phyloP scores from a whole-genome alignment of 202 grass and related monocot species.

The Carex arenaria region DNA sequence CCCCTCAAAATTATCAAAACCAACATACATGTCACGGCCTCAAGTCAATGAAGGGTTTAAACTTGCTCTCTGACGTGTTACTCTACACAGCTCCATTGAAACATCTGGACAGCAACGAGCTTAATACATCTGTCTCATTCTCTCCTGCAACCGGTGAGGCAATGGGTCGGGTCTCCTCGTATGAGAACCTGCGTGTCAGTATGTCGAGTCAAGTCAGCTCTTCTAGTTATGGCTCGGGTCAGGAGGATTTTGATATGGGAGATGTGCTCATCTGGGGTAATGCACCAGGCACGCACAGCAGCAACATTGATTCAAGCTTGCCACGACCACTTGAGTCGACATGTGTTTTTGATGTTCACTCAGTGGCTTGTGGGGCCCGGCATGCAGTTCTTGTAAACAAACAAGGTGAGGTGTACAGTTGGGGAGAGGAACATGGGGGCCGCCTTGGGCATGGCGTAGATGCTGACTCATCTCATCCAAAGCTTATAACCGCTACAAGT shows the following conservation, averaged over 20 bases:
- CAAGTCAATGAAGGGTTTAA: conserved; percentile 21
- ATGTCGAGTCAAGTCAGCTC: conserved; percentile 67
- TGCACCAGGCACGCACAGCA: conserved; percentile 27
- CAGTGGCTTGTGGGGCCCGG: conserved; percentile 54
- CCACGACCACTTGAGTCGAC: conserved; percentile 59
- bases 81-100: conserved; percentile 38
- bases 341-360: conserved; percentile 53
- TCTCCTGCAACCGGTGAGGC: conserved; percentile 43
- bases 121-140: conserved; percentile 39
- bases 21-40: not conserved
- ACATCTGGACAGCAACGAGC: conserved; percentile 32
- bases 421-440: conserved; percentile 62
- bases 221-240: conserved; percentile 61
- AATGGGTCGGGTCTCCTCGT: conserved; percentile 35
- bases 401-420: conserved; percentile 79
- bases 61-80: conserved; percentile 57
- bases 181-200: conserved; percentile 55
- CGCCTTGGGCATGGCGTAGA: conserved; percentile 70
- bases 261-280: conserved; percentile 72
- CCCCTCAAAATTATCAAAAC: not conserved
- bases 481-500: conserved; percentile 49
- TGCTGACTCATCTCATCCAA: conserved; percentile 55
- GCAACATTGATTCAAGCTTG: conserved; percentile 41
- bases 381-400: conserved; percentile 64
- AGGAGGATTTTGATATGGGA: conserved; percentile 70